Base-by-base conservation (phyloP, 139 green algal species). In the Desmodesmus armatus region DNA sequence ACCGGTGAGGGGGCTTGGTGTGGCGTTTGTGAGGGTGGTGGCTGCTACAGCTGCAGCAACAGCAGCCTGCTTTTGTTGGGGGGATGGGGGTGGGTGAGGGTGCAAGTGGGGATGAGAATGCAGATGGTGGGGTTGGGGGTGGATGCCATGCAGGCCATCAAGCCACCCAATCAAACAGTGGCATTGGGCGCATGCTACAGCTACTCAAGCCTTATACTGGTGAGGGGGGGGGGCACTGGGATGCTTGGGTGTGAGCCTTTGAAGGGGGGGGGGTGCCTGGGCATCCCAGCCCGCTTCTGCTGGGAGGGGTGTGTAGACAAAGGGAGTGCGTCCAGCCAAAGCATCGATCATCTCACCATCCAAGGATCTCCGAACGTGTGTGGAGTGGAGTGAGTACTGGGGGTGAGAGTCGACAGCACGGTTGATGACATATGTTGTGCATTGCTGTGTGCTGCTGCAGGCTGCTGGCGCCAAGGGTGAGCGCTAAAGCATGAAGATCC, bases 401-500 rank as follows among this genome's bases (percentile, higher is more conserved):
- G n/a, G n/a, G n/a, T n/a, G n/a, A n/a, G n/a, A n/a, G n/a, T n/a
- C n/a, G n/a, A n/a, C n/a, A n/a, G 53, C 53, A 63, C 53, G 27
- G 53, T 23, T 63, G 53, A 19, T 63, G 53, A 63, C 53, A 19
- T 29, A 3, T 21, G 7, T 65, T 5, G 31, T 65, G 25, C 2
- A 27, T 27, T 65, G 63, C 29, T 72, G 29, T 5, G 25, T 44
- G 66, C 66, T 74, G 66, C 66, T 72, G 63, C 84, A 92, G 90
- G 96, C 96, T 27, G 89, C 89, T 2, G 96, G 96, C 29, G 91
- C 91, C 51, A 98, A 98, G 90, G 96, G 96, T 35, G 96, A 96
- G 89, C 92, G 96, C 15, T 98, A 92, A 74, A 87, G 91, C 31
- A 99, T 99, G 97, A 93, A 94, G 60, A 97, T 92, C 89, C 91